These are phyloP conservation scores for Cystobasidium slooffiae DNA, from an alignment of 1,284 basidiomycete genomes.

Conservation along the genomic window DNA sequence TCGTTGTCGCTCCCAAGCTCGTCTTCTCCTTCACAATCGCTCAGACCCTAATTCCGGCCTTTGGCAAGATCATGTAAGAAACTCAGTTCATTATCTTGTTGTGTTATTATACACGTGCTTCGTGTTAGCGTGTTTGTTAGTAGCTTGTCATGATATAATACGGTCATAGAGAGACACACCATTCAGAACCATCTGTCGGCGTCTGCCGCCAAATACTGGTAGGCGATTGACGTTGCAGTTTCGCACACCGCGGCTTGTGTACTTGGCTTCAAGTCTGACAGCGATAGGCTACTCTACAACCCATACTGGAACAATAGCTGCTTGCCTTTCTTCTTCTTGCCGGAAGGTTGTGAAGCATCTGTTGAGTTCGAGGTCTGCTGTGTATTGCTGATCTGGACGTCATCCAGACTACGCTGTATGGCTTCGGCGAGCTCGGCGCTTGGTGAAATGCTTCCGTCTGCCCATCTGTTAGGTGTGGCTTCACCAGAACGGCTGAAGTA, in stretches of 20 bases:
- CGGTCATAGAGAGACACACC: not conserved
- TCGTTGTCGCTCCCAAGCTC: slow-evolving; percentile 96
- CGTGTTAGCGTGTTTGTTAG: not conserved
- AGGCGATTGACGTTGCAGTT: not conserved
- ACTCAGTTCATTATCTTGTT: not conserved
- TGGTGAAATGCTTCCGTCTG: slow-evolving; percentile 1
- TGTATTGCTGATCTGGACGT: not conserved
- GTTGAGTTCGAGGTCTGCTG: not conserved
- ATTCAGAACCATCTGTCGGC: not conserved
- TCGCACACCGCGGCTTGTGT: too few species aligned
- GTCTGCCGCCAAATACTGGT: not conserved
- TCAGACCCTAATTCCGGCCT: slow-evolving; percentile 91
- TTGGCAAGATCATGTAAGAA: slow-evolving; percentile 65
- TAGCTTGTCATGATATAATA: not conserved
- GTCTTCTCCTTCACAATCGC: slow-evolving; percentile 98
- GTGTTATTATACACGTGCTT: not conserved
- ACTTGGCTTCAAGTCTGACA: not conserved
- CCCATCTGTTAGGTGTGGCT: slow-evolving; percentile 9
- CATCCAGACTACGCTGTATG: slow-evolving; percentile 5
- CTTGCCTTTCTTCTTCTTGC: slow-evolving; percentile 43
- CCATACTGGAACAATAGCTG: slow-evolving; percentile 38
- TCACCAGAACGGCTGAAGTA: slow-evolving; percentile 23
- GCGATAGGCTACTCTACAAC: not conserved
- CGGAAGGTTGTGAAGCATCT: slow-evolving; percentile 1
- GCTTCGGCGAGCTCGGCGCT: slow-evolving; percentile 9